A percentile compares a stretch with the other conserved stretches of the same genome.
Evolutionary conservation across 2,329 filamentous ascomycete species (phyloP).

Genomic region (Waltergamsia citrina): DNA sequence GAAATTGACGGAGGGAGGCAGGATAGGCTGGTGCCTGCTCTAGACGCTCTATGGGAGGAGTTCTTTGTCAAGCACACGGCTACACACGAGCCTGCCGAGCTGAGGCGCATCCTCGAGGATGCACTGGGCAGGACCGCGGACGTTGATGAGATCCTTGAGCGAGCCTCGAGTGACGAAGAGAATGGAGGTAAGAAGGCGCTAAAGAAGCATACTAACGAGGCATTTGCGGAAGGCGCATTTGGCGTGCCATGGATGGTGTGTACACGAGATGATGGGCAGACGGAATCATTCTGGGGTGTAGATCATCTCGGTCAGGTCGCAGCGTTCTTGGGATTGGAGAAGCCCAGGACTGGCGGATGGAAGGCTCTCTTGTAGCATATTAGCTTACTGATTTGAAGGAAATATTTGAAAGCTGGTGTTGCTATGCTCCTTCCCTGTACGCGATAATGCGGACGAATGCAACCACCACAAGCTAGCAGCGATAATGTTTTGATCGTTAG

Average conservation of each 20-base stretch:
- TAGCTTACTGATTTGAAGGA: not conserved
- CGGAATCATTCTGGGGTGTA: slow-evolving; percentile 27
- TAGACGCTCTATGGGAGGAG: slow-evolving; percentile 21
- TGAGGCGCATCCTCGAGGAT: slow-evolving; percentile 14
- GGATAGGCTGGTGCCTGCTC: slow-evolving; percentile 11
- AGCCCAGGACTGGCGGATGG: slow-evolving; percentile 17
- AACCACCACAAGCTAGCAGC: too few species aligned
- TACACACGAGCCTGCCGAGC: slow-evolving; percentile 15
- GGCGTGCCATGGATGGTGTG: slow-evolving; percentile 28
- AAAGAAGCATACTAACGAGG: slow-evolving; percentile 21
- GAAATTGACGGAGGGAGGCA: slow-evolving; percentile 9
- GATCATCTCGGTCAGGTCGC: slow-evolving; percentile 26
- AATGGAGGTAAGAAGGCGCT: slow-evolving; percentile 15
- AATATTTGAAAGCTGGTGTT: not conserved
- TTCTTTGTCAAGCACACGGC: slow-evolving; percentile 20
- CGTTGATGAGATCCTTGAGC: slow-evolving; percentile 16
- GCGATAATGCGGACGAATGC: too few species aligned
- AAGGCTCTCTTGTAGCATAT: slow-evolving; percentile 17
- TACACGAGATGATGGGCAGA: slow-evolving; percentile 17
- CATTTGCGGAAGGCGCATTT: slow-evolving; percentile 25
- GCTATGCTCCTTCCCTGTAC: too few species aligned
- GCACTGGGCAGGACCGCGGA: slow-evolving; percentile 13
- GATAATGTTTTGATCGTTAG: too few species aligned
- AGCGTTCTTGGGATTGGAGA: slow-evolving; percentile 21
- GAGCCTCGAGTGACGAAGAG: slow-evolving; percentile 6